These are phyloP conservation scores for Solanum chacoense DNA, from an alignment of 305 asterid genomes.

Conservation along the genomic window DNA sequence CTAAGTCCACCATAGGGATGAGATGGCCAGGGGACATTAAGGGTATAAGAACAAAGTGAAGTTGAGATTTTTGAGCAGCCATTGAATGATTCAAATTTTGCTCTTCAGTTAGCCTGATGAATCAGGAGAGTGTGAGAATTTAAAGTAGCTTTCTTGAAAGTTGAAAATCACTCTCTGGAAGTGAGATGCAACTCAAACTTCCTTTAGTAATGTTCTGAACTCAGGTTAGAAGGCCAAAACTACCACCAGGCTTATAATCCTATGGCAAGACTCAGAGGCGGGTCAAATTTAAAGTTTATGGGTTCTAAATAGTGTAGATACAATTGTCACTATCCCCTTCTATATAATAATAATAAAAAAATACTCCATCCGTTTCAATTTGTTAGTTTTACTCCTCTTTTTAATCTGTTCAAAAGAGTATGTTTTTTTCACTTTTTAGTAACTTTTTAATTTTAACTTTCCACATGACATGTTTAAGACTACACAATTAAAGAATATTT, in stretches of 20 bases:
- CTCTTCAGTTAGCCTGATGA: background rate
- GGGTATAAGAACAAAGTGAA: slow-evolving; percentile 29
- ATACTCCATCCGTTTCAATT: background rate
- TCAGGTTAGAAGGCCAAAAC: background rate
- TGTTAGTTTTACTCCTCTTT: background rate
- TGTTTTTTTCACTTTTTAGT: background rate
- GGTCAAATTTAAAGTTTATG: background rate
- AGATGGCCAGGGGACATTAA: slow-evolving; percentile 35
- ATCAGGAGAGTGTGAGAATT: background rate
- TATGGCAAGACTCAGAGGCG: background rate
- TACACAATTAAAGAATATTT: background rate
- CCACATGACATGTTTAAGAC: background rate
- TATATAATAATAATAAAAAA: background rate
- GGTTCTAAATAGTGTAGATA: background rate
- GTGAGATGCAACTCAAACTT: background rate
- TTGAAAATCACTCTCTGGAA: background rate
- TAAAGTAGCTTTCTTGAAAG: background rate
- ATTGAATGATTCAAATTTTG: background rate
- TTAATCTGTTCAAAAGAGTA: background rate
- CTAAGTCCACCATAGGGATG: slow-evolving; percentile 32
- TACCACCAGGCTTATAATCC: background rate
- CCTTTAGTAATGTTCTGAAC: background rate
- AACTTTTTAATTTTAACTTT: background rate
- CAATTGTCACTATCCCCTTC: background rate
- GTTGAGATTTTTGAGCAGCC: slow-evolving; percentile 2